Base-by-base conservation (phyloP, 352 stramenopile genomes). In the Globisporangium okanoganense region DNA sequence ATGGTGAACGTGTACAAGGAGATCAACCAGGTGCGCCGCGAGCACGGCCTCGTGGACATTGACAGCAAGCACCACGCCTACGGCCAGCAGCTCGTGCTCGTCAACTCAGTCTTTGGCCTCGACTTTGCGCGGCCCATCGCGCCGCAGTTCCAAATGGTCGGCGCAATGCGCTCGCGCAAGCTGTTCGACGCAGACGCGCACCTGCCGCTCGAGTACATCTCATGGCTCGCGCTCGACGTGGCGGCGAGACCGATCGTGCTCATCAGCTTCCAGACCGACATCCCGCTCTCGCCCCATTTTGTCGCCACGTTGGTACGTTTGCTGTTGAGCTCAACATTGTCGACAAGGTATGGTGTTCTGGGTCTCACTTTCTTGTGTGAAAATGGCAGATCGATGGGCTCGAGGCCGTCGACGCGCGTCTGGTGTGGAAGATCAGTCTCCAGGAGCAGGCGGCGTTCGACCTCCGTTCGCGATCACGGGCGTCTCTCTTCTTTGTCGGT, bases 61-160 rank as follows among this genome's bases (percentile, higher is more conserved):
- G 48, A 73, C 20, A 76, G 62, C 70, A 88, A 88, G 44, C 53
- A 79, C 40, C 71, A 86, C 31, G 65, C 87, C 44, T 77, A 80
- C 58, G 75, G 76, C 27, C 66, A 85, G 29, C 64, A 70, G 35
- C 73, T 95, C 35, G 84, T 95, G 48, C 69, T 96, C 33, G 81
- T 84, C 49, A 93, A 91, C 59, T 92, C 86, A 22, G 73, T 88
- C 36, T 92, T 96, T 48, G 88, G 88, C 5, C 69, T 95, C 66
- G 88, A 96, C 48, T 72, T 90, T 24, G 65, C 88, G 12, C 77
- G 88, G 6, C 79, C 85, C 6, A 79, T 96, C 29, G 63, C 79
- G 18, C 86, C 86, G 33, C 76, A 95, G 48, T 90, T 94, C 49
- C 79, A 79, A 44, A 78, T 96, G 67, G 72, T 96, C 41, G 76